Percentiles rank a stretch among this genome's conserved stretches.
Conservation (phyloP, 345 rosid species). For the Corymbia maculata region DNA sequence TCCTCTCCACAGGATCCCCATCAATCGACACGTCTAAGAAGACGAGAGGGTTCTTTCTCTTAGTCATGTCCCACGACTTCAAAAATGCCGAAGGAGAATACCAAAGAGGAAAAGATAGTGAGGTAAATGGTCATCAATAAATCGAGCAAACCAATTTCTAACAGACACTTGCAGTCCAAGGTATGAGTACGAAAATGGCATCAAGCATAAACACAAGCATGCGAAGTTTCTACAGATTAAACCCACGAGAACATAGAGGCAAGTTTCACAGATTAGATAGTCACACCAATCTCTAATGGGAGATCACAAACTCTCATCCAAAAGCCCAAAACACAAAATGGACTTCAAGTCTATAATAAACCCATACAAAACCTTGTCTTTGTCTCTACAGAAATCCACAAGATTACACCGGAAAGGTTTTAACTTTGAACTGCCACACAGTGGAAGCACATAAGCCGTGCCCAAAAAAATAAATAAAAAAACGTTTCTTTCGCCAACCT, state of each 20-base stretch:
- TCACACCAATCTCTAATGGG: neutral
- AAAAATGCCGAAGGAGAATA: neutral
- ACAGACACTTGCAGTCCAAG: neutral
- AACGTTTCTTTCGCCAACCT: neutral
- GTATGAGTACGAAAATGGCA: neutral
- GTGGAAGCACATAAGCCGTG: neutral
- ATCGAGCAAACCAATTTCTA: neutral
- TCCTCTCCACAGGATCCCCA: constrained; percentile 55
- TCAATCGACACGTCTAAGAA: constrained; percentile 70
- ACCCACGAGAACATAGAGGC: neutral
- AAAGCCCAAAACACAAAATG: neutral
- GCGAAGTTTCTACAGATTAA: neutral
- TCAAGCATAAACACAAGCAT: neutral
- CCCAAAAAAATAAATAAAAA: neutral
- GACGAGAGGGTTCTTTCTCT: constrained; percentile 69
- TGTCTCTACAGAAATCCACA: neutral
- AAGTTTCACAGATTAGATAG: neutral
- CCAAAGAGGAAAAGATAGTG: neutral
- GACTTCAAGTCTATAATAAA: neutral
- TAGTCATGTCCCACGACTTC: constrained; percentile 39
- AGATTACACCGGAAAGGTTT: neutral
- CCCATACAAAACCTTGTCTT: neutral
- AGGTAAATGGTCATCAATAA: neutral
- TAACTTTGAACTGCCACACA: neutral
- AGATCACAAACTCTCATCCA: neutral